phyloP scores from a whole-genome alignment of 2,329 filamentous ascomycete species.

The Dryadomyces quercivorus region DNA sequence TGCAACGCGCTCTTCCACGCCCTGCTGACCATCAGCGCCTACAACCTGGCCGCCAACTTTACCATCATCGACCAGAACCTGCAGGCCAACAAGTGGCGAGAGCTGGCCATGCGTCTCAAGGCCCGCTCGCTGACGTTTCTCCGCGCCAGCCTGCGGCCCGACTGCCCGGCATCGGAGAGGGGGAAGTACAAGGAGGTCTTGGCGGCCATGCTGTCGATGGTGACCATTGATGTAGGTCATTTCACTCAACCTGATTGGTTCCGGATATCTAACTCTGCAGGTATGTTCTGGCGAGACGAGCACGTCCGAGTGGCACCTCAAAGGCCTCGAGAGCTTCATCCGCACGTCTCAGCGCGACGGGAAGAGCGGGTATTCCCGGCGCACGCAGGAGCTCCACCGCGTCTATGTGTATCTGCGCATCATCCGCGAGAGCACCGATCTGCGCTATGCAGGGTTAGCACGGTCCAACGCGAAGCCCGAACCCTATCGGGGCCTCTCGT shows the following conservation, averaged over 20 bases:
- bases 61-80: background rate
- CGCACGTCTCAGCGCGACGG: background rate
- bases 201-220: background rate
- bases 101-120: background rate
- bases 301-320: background rate
- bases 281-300: background rate
- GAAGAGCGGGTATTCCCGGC: background rate
- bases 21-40: slow-evolving; percentile 1
- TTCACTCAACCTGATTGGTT: background rate
- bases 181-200: slow-evolving; percentile 3
- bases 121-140: background rate
- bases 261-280: background rate
- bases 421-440: background rate
- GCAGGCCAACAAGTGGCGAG: background rate
- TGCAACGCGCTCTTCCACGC: background rate
- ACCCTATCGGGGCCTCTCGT: background rate
- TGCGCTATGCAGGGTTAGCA: background rate
- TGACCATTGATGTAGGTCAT: background rate
- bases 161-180: background rate
- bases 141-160: background rate
- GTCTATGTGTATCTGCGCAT: background rate
- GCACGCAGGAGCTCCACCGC: background rate
- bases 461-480: no score
- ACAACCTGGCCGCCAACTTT: background rate
- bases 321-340: background rate